A percentile compares a stretch with the other conserved stretches of the same genome.
phyloP scores from a whole-genome alignment of 1,139 yeast genomes.

The Yamadazyma trypodendri region DNA sequence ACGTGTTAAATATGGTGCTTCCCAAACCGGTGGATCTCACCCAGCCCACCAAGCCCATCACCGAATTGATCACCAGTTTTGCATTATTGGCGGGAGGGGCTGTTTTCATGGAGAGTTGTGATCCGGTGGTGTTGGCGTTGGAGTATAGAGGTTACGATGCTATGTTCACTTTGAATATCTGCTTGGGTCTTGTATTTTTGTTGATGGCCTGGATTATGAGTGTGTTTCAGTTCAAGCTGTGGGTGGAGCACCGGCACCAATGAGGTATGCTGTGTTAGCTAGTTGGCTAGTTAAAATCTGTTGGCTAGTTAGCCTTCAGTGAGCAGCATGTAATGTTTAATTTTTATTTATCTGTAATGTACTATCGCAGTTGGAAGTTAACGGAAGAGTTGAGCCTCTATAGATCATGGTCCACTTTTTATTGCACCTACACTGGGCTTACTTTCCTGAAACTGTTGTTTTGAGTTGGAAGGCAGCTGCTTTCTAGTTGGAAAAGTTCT shows the following conservation, averaged over 20 bases:
- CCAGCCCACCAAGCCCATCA: slow-evolving; percentile 63
- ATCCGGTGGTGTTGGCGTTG: slow-evolving; percentile 76
- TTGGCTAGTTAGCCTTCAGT: no score
- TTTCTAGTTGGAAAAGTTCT: no score
- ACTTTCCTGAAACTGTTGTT: no score
- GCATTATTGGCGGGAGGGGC: slow-evolving; percentile 84
- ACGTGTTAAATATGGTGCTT: slow-evolving; percentile 52
- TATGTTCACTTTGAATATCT: slow-evolving; percentile 87
- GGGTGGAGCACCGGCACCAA: slow-evolving; percentile 27
- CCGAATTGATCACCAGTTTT: slow-evolving; percentile 78
- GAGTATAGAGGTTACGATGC: slow-evolving; percentile 83
- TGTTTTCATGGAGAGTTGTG: slow-evolving; percentile 89
- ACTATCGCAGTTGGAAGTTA: no score
- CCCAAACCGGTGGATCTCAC: slow-evolving; percentile 41
- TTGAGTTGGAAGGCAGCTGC: no score
- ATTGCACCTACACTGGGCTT: no score
- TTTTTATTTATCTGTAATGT: no score
- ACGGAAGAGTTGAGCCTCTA: no score
- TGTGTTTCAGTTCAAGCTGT: slow-evolving; percentile 62
- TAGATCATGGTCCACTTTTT: no score
- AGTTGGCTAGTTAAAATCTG: no score
- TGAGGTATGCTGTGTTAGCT: no score
- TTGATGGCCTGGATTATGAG: slow-evolving; percentile 91
- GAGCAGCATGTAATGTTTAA: no score
- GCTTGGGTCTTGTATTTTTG: slow-evolving; percentile 74